Evolutionary conservation across 768 basidiomycete genomes (phyloP), one percentile per base, ranked within the genome.

Genomic region (Boletus pseudo-olivaceus): DNA sequence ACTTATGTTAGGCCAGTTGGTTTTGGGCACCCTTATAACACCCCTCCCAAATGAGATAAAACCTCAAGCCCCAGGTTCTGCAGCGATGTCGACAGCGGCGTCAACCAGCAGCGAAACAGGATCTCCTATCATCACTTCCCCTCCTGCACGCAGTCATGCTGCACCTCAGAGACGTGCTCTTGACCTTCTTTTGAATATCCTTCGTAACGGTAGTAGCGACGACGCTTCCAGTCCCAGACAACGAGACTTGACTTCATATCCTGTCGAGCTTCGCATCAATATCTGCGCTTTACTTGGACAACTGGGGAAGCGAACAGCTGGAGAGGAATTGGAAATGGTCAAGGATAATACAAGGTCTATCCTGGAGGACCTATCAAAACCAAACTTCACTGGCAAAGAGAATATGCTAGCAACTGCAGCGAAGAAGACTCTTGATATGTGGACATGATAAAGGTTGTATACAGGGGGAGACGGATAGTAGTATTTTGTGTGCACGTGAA

Each of bases 231-330:
- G 59, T 78, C 79, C 58, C 75, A 80, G 56, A 54, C 62, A 55
- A 42, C 9, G 38, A 40, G 62, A 62, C 26, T 47, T 39, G 0
- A 73, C 74, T 55, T 73, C 81, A 56, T 85, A 84, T 62, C 86
- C 86, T n/a, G 72, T 82, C 19, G 91, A 93, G 73, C 81, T 93
- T 53, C 82, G 89, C 44, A 75, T 82, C 27, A 93, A 93, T 61
- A 80, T 83, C 17, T 91, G 89, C 65, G 80, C 85, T 7, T 77
- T 93, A 55, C 70, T 93, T 27, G 75, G 81, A 38, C 85, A 89
- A 58, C 65, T 90, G 19, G 79, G 79, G 33, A 79, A 78, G 60
- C 76, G 83, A 62, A 71, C 75, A 4, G 67, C 78, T 9, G 78
- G 77, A 7, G 76, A 78, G 5, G 76, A 79, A 30, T 67, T 83